Percentiles rank a stretch among this genome's conserved stretches.
Evolutionary conservation across 192 early-diverging fungal species (phyloP).

Genomic region (Umbelopsis sp.): DNA sequence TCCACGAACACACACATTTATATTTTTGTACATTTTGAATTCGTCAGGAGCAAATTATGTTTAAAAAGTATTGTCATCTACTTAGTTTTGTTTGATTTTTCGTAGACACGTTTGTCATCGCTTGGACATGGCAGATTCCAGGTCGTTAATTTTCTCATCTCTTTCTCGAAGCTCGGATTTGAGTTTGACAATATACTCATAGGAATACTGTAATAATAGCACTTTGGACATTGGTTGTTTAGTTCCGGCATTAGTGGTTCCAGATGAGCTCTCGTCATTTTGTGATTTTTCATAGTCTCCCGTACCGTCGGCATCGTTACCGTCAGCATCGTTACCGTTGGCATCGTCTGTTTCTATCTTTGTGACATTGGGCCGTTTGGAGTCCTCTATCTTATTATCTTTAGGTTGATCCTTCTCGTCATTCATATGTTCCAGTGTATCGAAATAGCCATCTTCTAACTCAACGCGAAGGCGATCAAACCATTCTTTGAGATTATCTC

Average conservation of each 20-base stretch:
- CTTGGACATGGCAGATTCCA: slow-evolving; percentile 8
- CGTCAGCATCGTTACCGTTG: background rate
- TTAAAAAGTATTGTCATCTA: background rate
- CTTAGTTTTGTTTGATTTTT: no score
- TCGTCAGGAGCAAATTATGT: background rate
- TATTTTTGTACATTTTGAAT: background rate
- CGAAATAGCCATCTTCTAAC: slow-evolving; percentile 60
- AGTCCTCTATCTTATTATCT: background rate
- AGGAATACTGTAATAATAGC: slow-evolving; percentile 35
- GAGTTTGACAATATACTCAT: slow-evolving; percentile 34
- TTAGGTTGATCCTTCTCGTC: slow-evolving; percentile 6
- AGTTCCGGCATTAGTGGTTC: background rate
- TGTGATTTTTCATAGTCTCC: background rate
- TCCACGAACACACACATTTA: background rate
- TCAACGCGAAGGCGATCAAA: slow-evolving; percentile 79
- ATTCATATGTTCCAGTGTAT: slow-evolving; percentile 23
- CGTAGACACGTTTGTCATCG: background rate
- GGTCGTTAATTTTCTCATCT: slow-evolving; percentile 22
- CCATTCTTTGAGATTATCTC: slow-evolving; percentile 89
- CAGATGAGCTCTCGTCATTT: background rate
- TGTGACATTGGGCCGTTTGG: background rate
- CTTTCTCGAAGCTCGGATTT: slow-evolving; percentile 23
- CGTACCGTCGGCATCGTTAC: background rate
- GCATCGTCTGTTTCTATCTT: background rate
- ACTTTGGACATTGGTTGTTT: slow-evolving; percentile 38